These are phyloP conservation scores for Leccinum incarnatum DNA, from an alignment of 768 basidiomycete genomes.

Conservation along the genomic window DNA sequence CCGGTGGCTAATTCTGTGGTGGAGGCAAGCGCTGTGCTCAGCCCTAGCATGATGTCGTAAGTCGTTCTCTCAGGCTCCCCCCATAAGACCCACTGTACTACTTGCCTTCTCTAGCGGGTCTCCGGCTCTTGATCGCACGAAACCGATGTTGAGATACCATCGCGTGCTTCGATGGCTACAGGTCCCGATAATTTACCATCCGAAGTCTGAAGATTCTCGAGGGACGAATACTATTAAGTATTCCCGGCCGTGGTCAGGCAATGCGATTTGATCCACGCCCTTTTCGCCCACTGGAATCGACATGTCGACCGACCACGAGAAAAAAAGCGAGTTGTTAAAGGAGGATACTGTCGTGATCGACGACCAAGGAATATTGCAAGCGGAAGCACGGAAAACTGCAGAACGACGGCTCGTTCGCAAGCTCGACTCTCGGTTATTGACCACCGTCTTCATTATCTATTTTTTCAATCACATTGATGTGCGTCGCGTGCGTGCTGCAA, in stretches of 20 bases:
- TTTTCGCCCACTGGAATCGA: background rate
- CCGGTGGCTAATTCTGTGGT: no score
- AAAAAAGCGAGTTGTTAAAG: no score
- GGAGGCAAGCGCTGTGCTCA: background rate
- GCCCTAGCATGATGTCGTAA: background rate
- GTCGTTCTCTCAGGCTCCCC: background rate
- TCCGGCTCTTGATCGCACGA: background rate
- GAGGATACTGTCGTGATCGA: background rate
- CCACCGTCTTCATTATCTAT: slow-evolving; percentile 55
- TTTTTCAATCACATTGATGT: slow-evolving; percentile 73
- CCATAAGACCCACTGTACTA: background rate
- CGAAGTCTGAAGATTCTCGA: background rate
- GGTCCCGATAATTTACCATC: background rate
- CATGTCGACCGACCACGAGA: slow-evolving; percentile 12
- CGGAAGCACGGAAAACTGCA: slow-evolving; percentile 8
- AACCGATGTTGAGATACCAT: background rate
- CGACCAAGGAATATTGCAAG: background rate
- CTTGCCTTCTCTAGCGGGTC: background rate
- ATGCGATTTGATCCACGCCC: background rate
- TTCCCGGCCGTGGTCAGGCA: background rate
- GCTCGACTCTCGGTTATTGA: slow-evolving; percentile 54
- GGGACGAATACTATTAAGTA: background rate
- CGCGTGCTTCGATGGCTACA: background rate
- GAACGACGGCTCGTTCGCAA: slow-evolving; percentile 45
- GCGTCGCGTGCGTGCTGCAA: slow-evolving; percentile 5